A percentile compares a stretch with the other conserved stretches of the same genome.
Evolutionary conservation across 2,329 filamentous ascomycete species (phyloP).

Genomic region (Elsinoe batatas): DNA sequence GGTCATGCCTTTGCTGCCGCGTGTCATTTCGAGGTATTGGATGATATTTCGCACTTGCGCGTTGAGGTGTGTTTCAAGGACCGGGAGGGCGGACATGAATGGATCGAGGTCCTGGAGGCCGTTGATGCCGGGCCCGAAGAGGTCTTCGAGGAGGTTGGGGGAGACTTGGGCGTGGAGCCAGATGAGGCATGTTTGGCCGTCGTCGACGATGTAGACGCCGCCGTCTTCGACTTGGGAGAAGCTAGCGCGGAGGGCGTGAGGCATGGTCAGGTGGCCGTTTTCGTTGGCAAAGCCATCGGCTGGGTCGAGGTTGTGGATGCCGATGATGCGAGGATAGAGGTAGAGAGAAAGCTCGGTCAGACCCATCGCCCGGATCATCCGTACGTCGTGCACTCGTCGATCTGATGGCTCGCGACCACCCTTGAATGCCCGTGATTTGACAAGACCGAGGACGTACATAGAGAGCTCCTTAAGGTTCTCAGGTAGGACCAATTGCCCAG

Average conservation of each 20-base stretch:
- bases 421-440: conserved; percentile 91
- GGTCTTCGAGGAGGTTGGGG: conserved; percentile 78
- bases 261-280: conserved; percentile 78
- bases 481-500: conserved; percentile 86
- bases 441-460: conserved; percentile 86
- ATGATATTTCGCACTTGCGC: conserved; percentile 90
- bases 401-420: conserved; percentile 83
- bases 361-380: conserved; percentile 82
- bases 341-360: conserved; percentile 78
- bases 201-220: conserved; percentile 89
- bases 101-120: conserved; percentile 69
- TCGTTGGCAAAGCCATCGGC: conserved; percentile 90
- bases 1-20: conserved; percentile 78
- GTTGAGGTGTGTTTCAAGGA: conserved; percentile 85
- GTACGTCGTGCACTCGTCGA: conserved; percentile 80
- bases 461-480: conserved; percentile 93
- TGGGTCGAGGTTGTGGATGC: conserved; percentile 78
- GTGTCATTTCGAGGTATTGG: conserved; percentile 69
- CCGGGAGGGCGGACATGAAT: conserved; percentile 67
- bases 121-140: conserved; percentile 70
- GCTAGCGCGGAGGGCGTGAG: conserved; percentile 66
- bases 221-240: conserved; percentile 86
- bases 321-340: conserved; percentile 87
- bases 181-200: conserved; percentile 80
- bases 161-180: conserved; percentile 92